Conservation (phyloP, 2,329 filamentous ascomycete genomes). For the Rachicladosporium sp. region DNA sequence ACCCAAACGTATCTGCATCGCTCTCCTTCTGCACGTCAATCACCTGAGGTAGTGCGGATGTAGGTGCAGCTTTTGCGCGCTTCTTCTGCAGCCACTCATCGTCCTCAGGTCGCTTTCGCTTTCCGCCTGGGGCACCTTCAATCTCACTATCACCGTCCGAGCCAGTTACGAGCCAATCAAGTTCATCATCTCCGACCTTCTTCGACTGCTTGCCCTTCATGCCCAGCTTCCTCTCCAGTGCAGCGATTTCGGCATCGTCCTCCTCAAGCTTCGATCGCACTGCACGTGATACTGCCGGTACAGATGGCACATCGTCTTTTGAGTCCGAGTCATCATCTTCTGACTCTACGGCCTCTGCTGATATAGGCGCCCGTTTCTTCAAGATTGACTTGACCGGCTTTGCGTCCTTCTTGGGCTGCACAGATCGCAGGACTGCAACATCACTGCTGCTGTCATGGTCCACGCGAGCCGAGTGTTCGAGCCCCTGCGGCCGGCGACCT, state of each 20-base stretch:
- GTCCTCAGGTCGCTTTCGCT: slow-evolving; percentile 47
- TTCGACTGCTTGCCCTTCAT: slow-evolving; percentile 66
- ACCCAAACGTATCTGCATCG: no score
- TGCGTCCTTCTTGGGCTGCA: slow-evolving; percentile 10
- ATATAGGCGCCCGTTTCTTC: slow-evolving; percentile 17
- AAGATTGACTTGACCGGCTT: slow-evolving; percentile 25
- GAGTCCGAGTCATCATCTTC: no score
- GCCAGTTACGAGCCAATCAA: slow-evolving; percentile 65
- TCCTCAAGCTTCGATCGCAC: slow-evolving; percentile 48
- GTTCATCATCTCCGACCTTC: slow-evolving; percentile 69
- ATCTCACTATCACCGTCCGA: slow-evolving; percentile 34
- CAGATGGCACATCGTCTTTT: slow-evolving; percentile 1
- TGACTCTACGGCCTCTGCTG: not conserved
- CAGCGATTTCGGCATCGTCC: slow-evolving; percentile 81
- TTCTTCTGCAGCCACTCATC: slow-evolving; percentile 49
- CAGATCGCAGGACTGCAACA: no score
- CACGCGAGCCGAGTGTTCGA: no score
- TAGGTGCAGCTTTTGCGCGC: slow-evolving; percentile 37
- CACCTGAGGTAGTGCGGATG: no score
- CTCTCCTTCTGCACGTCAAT: no score
- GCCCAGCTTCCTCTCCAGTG: slow-evolving; percentile 76
- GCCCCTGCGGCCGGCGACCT: no score
- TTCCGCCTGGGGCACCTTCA: slow-evolving; percentile 28
- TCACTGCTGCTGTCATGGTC: no score
- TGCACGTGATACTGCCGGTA: slow-evolving; percentile 3